A percentile compares a stretch with the other conserved stretches of the same genome.
Conservation (phyloP, 805 yeast species). For the Metschnikowia noctiluminum region DNA sequence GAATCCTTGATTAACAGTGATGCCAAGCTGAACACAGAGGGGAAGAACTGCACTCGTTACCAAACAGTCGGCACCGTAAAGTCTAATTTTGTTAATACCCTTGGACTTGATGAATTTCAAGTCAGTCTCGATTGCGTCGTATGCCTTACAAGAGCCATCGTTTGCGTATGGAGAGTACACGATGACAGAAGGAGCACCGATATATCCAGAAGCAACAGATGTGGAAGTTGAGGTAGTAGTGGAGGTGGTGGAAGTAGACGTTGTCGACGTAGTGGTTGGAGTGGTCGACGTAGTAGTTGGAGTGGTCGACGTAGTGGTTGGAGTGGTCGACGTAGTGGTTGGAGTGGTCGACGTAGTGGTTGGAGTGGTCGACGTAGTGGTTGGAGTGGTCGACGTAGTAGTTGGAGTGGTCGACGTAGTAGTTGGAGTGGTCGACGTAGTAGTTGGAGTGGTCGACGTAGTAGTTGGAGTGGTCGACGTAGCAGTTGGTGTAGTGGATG, state of each 20-base stretch:
- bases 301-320: conserved; percentile 23
- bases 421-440: conserved; percentile 8
- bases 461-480: conserved; percentile 15
- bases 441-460: conserved; percentile 9
- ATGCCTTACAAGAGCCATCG: conserved; percentile 64
- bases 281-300: conserved; percentile 10
- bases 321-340: conserved; percentile 7
- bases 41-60: conserved; percentile 65
- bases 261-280: not conserved
- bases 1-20: conserved; percentile 81
- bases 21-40: conserved; percentile 53
- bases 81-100: conserved; percentile 65
- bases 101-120: conserved; percentile 52
- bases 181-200: conserved; percentile 52
- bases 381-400: conserved; percentile 12
- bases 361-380: conserved; percentile 9
- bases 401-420: conserved; percentile 10
- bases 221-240: conserved; percentile 11
- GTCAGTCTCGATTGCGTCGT: conserved; percentile 54
- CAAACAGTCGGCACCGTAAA: conserved; percentile 87
- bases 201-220: conserved; percentile 15
- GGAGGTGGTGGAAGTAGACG: conserved; percentile 8
- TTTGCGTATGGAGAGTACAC: conserved; percentile 78
- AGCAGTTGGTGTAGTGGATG: conserved; percentile 15
- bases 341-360: not conserved